Conservation (phyloP, 495 filamentous ascomycete species). For the Podospora appendiculata region DNA sequence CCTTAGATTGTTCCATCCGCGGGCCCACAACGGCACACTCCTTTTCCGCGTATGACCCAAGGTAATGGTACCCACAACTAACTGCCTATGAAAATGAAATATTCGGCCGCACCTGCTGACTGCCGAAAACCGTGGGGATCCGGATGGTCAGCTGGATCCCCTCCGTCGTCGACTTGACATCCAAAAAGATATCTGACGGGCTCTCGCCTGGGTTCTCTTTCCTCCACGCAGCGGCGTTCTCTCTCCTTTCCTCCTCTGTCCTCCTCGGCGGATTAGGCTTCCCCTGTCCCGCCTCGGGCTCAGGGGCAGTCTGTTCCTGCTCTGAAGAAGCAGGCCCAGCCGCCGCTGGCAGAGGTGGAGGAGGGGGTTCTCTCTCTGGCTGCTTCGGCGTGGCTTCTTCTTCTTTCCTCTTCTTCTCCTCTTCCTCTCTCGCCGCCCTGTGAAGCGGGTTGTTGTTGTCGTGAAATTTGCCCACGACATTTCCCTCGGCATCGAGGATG, state of each 20-base stretch:
- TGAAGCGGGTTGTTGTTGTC: slow-evolving; percentile 30
- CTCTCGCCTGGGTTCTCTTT: slow-evolving; percentile 32
- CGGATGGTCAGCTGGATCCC: slow-evolving; percentile 44
- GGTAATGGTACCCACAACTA: not conserved
- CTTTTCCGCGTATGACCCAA: too few species aligned
- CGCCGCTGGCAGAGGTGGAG: not conserved
- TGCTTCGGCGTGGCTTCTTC: not conserved
- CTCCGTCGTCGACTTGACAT: slow-evolving; percentile 45
- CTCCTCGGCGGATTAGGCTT: slow-evolving; percentile 10
- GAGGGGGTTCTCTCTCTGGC: not conserved
- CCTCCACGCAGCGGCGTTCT: slow-evolving; percentile 30
- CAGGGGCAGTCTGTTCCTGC: not conserved
- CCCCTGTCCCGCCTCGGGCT: slow-evolving; percentile 2
- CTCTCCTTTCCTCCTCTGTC: slow-evolving; percentile 25
- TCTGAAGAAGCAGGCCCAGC: not conserved
- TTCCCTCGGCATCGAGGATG: slow-evolving; percentile 33
- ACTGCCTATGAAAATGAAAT: slow-evolving; percentile 22
- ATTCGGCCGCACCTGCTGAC: slow-evolving; percentile 22
- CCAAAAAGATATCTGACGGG: slow-evolving; percentile 44
- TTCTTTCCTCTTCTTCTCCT: slow-evolving; percentile 2
- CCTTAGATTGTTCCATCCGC: too few species aligned
- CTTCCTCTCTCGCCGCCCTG: slow-evolving; percentile 15
- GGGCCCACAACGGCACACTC: too few species aligned
- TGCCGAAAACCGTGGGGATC: slow-evolving; percentile 41
- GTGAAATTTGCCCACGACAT: slow-evolving; percentile 38